Conservation (phyloP, 1,284 basidiomycete species). For the Mycosarcoma maydis region DNA sequence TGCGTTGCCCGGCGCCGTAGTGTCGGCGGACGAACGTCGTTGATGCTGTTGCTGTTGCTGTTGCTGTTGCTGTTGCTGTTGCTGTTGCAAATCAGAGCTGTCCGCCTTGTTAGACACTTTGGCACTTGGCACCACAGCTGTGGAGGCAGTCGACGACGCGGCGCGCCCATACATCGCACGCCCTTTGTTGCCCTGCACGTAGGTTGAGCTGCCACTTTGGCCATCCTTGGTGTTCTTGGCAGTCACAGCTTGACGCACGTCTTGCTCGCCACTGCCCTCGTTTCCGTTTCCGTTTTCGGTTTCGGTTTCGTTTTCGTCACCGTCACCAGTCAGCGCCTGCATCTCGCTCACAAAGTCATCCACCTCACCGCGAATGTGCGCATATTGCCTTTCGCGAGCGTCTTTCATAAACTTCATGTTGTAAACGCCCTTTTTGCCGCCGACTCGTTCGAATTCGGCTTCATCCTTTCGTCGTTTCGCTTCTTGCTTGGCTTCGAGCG, state of each 20-base stretch:
- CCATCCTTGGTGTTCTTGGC: conserved; percentile 2
- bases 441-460: conserved; percentile 37
- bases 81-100: no score
- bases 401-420: conserved; percentile 67
- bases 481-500: conserved; percentile 42
- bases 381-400: conserved; percentile 55
- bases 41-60: no score
- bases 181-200: conserved; percentile 45
- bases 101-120: no score
- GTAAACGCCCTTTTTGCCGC: conserved; percentile 58
- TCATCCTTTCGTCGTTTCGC: conserved; percentile 34
- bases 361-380: conserved; percentile 44
- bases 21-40: no score
- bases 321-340: conserved; percentile 19
- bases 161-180: conserved; percentile 52
- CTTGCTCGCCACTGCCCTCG: conserved; percentile 14
- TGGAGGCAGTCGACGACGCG: background rate
- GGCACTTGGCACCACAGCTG: no score
- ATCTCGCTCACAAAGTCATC: conserved; percentile 51
- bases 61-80: no score
- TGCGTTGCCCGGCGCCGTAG: no score
- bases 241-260: conserved; percentile 13
- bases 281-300: no score
- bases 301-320: no score
- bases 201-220: conserved; percentile 8